Evolutionary conservation across 73 alveolate genomes (phyloP).

Genomic region (Durusdinium trenchii): DNA sequence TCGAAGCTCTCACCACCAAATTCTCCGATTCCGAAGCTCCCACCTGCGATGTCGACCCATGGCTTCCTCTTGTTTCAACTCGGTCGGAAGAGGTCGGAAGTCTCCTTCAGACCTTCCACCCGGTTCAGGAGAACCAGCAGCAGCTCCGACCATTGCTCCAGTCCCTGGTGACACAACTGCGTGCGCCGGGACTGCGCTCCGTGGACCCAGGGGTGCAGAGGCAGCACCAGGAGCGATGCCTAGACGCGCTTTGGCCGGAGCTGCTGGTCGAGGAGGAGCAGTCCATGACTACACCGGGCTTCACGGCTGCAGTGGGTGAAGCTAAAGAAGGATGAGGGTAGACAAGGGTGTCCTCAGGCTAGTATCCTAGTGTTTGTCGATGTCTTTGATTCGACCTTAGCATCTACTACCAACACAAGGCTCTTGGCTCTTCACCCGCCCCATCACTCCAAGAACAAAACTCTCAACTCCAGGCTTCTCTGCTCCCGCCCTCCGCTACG

Average conservation of each 20-base stretch:
- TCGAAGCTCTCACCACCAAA: too few species aligned
- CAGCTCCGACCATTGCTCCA: neutral
- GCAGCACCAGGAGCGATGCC: neutral
- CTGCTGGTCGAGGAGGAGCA: too few species aligned
- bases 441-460: too few species aligned
- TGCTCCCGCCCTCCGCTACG: constrained; percentile 35
- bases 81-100: too few species aligned
- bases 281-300: too few species aligned
- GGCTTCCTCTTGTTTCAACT: too few species aligned
- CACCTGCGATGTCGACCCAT: too few species aligned
- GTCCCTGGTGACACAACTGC: constrained; percentile 2
- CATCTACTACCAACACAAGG: too few species aligned
- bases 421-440: too few species aligned
- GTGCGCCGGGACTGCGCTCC: neutral
- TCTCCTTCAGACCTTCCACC: too few species aligned
- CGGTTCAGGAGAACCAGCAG: constrained; percentile 61
- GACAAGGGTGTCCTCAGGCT: neutral
- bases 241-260: constrained; percentile 27
- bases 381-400: neutral
- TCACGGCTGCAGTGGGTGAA: neutral
- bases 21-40: too few species aligned
- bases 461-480: neutral
- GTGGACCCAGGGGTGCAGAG: neutral
- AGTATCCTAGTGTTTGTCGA: neutral
- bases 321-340: neutral